These are phyloP conservation scores for Penicillium sp. DNA, from an alignment of 2,329 filamentous ascomycete genomes.

Conservation along the genomic window DNA sequence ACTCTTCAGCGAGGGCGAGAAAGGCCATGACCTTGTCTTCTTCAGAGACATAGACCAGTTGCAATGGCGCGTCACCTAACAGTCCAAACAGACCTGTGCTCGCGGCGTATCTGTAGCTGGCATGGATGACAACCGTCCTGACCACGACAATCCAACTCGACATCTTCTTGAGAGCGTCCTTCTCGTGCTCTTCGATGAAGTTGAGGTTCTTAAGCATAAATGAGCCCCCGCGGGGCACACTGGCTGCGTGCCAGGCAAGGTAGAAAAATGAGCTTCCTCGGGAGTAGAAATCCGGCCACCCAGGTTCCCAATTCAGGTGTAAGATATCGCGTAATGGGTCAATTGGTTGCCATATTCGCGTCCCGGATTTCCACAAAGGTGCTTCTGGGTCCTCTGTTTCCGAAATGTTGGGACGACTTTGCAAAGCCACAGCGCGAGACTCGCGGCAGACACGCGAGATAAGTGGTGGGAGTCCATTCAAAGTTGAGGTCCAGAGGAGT, in stretches of 20 bases:
- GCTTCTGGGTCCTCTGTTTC: background rate
- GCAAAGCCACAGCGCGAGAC: constrained; percentile 1
- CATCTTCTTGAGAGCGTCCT: background rate
- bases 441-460: constrained; percentile 4
- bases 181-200: background rate
- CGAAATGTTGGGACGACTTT: background rate
- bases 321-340: background rate
- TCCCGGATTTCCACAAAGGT: background rate
- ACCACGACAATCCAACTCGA: background rate
- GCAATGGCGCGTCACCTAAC: constrained; percentile 6
- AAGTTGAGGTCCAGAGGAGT: background rate
- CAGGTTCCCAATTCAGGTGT: constrained; percentile 1
- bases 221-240: background rate
- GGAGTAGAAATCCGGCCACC: background rate
- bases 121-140: constrained; percentile 4
- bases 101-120: background rate
- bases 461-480: background rate
- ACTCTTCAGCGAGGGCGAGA: constrained; percentile 1
- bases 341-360: background rate
- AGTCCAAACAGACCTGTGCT: constrained; percentile 11
- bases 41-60: constrained; percentile 4
- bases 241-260: constrained; percentile 1
- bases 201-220: background rate
- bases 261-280: background rate
- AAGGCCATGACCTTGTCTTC: background rate